phyloP scores from a whole-genome alignment of 164 flowering plant species.

The Santalum album region DNA sequence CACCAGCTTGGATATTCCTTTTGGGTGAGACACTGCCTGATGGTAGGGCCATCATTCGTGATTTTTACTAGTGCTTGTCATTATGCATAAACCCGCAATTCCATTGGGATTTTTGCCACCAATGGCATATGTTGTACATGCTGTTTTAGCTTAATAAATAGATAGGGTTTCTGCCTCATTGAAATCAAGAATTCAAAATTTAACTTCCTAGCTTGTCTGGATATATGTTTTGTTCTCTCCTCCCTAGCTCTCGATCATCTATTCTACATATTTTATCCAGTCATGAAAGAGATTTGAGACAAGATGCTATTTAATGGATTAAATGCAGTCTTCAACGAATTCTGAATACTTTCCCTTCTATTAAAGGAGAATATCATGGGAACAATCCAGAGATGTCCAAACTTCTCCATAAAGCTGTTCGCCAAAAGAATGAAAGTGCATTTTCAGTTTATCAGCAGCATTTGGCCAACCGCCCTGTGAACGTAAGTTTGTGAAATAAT shows the following conservation, averaged over 20 bases:
- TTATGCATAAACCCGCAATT: too few species aligned
- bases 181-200: too few species aligned
- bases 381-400: conserved; percentile 99
- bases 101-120: too few species aligned
- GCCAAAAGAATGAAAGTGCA: conserved; percentile 83
- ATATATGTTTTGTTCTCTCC: background rate
- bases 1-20: too few species aligned
- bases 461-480: conserved; percentile 91
- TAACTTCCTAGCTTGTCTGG: background rate
- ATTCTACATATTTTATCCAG: background rate
- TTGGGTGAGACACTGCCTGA: too few species aligned
- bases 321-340: background rate
- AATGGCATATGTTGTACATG: too few species aligned
- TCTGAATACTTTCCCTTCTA: conserved; percentile 2
- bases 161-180: too few species aligned
- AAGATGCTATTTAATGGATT: background rate
- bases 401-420: conserved; percentile 96
- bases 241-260: background rate
- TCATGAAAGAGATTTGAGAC: too few species aligned
- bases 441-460: conserved; percentile 93
- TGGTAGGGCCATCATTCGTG: too few species aligned
- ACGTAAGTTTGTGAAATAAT: conserved; percentile 42
- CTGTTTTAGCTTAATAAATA: too few species aligned
- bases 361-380: conserved; percentile 91
- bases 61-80: too few species aligned